Evolutionary conservation across 2,329 filamentous ascomycete species (phyloP).

Genomic region (Diaporthe ilicicola): DNA sequence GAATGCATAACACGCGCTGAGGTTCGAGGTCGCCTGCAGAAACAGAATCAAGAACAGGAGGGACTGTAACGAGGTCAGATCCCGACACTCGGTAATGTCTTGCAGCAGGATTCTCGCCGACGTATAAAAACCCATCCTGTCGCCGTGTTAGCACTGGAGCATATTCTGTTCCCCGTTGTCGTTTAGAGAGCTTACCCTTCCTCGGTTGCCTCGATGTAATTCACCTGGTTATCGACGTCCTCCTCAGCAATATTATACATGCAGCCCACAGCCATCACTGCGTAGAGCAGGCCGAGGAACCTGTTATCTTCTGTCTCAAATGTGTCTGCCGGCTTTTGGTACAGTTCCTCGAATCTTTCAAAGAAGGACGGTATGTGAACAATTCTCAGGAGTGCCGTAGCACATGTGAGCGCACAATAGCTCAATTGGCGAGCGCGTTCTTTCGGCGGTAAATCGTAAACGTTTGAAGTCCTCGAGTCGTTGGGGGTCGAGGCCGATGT

Average conservation of each 20-base stretch:
- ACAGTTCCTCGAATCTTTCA: constrained; percentile 78
- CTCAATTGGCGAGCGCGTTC: constrained; percentile 62
- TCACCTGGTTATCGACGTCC: constrained; percentile 54
- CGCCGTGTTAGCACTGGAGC: constrained; percentile 35
- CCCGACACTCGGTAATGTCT: constrained; percentile 74
- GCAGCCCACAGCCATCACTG: constrained; percentile 76
- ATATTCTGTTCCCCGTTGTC: not conserved
- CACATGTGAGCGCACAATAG: constrained; percentile 64
- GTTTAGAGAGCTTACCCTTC: constrained; percentile 57
- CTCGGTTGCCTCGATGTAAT: constrained; percentile 61
- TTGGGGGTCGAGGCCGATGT: constrained; percentile 68
- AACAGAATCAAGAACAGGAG: constrained; percentile 84
- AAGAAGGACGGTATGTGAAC: constrained; percentile 86
- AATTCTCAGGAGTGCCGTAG: constrained; percentile 70
- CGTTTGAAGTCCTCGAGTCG: constrained; percentile 60
- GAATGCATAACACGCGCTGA: constrained; percentile 83
- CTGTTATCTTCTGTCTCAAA: constrained; percentile 71
- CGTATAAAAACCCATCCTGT: constrained; percentile 78
- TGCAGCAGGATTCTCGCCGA: constrained; percentile 71
- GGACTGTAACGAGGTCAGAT: constrained; percentile 77
- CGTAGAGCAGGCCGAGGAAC: constrained; percentile 76
- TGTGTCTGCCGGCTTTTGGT: constrained; percentile 71
- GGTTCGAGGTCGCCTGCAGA: constrained; percentile 79
- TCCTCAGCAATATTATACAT: constrained; percentile 72
- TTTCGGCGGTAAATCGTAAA: constrained; percentile 75